Percentiles rank a stretch among this genome's conserved stretches.
These are phyloP conservation scores for Intubia oerlemansii DNA, from an alignment of 2,329 filamentous ascomycete genomes.

Conservation along the genomic window DNA sequence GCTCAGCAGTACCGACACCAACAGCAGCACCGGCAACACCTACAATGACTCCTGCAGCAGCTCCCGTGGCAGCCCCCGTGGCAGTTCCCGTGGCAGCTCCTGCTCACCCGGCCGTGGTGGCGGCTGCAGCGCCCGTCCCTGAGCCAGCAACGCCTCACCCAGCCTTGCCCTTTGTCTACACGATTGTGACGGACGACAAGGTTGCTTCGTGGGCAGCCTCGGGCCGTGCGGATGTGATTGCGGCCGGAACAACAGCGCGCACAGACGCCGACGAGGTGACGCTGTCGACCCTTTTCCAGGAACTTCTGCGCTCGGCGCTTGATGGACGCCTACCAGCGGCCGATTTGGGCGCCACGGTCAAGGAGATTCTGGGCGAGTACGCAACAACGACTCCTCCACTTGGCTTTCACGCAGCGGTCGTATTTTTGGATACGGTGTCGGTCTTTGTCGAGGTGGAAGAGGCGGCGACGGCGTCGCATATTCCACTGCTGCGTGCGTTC, in stretches of 20 bases:
- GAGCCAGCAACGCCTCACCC: too few relatives aligned
- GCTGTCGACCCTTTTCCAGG: slow-evolving; percentile 59
- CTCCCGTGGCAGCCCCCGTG: neutral
- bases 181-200: slow-evolving; percentile 50
- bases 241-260: slow-evolving; percentile 41
- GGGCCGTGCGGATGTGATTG: slow-evolving; percentile 46
- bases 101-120: too few relatives aligned
- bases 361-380: slow-evolving; percentile 37
- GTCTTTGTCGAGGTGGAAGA: slow-evolving; percentile 56
- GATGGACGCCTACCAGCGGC: slow-evolving; percentile 43
- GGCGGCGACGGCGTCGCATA: slow-evolving; percentile 18
- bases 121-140: too few relatives aligned
- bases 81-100: too few relatives aligned
- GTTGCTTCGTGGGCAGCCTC: slow-evolving; percentile 44
- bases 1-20: neutral
- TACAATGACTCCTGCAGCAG: neutral
- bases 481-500: slow-evolving; percentile 38
- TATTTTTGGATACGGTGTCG: slow-evolving; percentile 69
- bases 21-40: neutral
- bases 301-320: slow-evolving; percentile 57
- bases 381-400: neutral
- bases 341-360: slow-evolving; percentile 52
- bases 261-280: slow-evolving; percentile 45
- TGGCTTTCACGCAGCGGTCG: slow-evolving; percentile 22
- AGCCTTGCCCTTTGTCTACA: slow-evolving; percentile 38